Conservation (phyloP, 495 filamentous ascomycete species). For the Penicillium robsamsonii region DNA sequence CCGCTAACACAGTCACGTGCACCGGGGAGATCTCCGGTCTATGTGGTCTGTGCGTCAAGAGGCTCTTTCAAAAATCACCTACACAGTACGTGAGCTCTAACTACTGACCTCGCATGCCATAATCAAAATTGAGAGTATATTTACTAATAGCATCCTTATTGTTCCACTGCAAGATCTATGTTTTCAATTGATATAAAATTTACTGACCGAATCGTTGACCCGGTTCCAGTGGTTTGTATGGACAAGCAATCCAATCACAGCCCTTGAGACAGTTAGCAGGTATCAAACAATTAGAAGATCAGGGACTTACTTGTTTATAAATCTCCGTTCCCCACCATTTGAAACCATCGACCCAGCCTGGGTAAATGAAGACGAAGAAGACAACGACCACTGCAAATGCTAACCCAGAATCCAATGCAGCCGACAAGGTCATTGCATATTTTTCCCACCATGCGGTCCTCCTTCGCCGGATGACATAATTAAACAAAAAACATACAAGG, state of each 20-base stretch:
- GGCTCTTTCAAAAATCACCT: neutral
- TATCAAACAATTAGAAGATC: neutral
- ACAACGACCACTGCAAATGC: conserved; percentile 77
- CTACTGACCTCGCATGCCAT: too few relatives aligned
- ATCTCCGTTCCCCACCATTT: conserved; percentile 34
- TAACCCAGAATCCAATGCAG: conserved; percentile 76
- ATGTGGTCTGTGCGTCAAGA: conserved; percentile 2
- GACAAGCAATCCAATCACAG: conserved; percentile 32
- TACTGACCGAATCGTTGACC: conserved; percentile 27
- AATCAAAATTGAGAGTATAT: neutral
- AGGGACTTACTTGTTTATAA: conserved; percentile 25
- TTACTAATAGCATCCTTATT: neutral
- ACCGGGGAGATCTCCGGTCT: neutral
- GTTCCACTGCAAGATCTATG: neutral
- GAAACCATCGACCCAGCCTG: conserved; percentile 28
- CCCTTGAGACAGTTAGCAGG: conserved; percentile 15
- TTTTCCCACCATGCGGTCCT: conserved; percentile 77
- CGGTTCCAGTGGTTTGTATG: conserved; percentile 25
- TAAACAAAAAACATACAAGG: conserved; percentile 78
- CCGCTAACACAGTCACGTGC: neutral
- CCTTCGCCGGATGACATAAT: conserved; percentile 66
- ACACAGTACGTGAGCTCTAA: too few relatives aligned
- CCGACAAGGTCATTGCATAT: conserved; percentile 83
- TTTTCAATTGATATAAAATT: neutral
- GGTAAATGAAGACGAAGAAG: conserved; percentile 61